Base-by-base conservation (phyloP, 225 moss, liverwort and hornwort genomes). In the Polytrichum formosum region DNA sequence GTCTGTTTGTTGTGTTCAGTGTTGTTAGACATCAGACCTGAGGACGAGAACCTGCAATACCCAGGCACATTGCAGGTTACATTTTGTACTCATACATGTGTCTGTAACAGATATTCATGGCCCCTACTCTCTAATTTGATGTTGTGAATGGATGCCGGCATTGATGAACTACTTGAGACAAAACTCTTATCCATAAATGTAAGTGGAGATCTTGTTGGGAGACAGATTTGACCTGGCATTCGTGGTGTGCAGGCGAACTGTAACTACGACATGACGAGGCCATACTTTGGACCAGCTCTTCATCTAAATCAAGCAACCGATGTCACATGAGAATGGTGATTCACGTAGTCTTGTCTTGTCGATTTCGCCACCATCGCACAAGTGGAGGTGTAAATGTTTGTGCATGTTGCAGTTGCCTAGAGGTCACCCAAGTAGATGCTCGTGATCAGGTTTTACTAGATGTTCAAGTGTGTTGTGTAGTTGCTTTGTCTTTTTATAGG, bases 361-460 rank as follows among this genome's bases (percentile, higher is more conserved):
- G 71, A 71, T 64, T 78, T 46, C 68, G 63, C 60, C 74, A 26
- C 67, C 56, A 68, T 67, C 66, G 64, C 82, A 75, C 64, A 77
- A 65, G 54, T 83, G 66, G 37, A n/a, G 46, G 69, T 82, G 72
- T 73, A 86, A 33, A 75, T 65, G 69, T 75, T 56, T 70, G 70
- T 82, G 74, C 33, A 27, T 37, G 61, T 74, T 73, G 28, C 63
- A 61, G 26, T 29, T 35, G n/a, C 46, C 46, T 46, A 37, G 46
- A 46, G 46, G 46, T 46, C 46, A 13, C 13, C 46, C 46, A 46
- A 46, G 46, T 46, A 46, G 46, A 46, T 16, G 10, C 46, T 46
- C 46, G 16, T 46, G 46, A 46, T 46, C 46, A 46, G 2, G 46
- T 46, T 13, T 46, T 46, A 4, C 46, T 67, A 53, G 78, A 66